A percentile compares a stretch with the other conserved stretches of the same genome.
These are phyloP conservation scores for Eutrema salsugineum DNA, from an alignment of 441 rosid genomes.

Conservation along the genomic window DNA sequence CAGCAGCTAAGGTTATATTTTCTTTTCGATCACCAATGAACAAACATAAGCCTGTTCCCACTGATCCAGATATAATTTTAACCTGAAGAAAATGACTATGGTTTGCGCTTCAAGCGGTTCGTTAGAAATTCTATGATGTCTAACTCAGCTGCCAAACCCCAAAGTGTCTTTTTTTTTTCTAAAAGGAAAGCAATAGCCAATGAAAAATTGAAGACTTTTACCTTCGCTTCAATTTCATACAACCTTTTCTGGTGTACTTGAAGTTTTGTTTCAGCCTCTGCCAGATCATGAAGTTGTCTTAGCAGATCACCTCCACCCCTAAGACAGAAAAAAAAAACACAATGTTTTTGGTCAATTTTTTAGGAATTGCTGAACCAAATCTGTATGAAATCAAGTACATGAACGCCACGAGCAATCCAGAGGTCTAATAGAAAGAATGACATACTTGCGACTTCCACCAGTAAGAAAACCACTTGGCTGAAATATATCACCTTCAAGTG, in stretches of 20 bases:
- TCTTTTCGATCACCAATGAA: background rate
- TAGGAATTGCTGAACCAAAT: background rate
- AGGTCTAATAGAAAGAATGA: constrained; percentile 8
- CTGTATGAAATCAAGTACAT: constrained; percentile 6
- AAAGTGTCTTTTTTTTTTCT: background rate
- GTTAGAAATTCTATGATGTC: background rate
- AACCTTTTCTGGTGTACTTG: constrained; percentile 59
- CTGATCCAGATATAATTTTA: background rate
- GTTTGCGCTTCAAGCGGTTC: background rate
- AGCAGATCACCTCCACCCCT: constrained; percentile 94
- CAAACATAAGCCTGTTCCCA: background rate
- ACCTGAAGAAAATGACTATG: background rate
- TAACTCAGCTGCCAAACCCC: background rate
- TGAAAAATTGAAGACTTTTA: constrained; percentile 16
- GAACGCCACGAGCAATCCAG: background rate
- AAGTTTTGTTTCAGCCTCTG: constrained; percentile 78
- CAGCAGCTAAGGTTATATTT: background rate
- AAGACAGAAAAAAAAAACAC: constrained; percentile 22
- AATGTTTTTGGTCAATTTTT: background rate
- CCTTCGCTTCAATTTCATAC: constrained; percentile 82
- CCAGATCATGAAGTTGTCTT: constrained; percentile 80
- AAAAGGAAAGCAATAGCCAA: background rate
- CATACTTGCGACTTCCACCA: constrained; percentile 90
- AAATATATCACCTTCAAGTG: constrained; percentile 94
- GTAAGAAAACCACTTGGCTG: constrained; percentile 97